Conservation (phyloP, 768 basidiomycete species). For the Tricholoma hemisulphureum region DNA sequence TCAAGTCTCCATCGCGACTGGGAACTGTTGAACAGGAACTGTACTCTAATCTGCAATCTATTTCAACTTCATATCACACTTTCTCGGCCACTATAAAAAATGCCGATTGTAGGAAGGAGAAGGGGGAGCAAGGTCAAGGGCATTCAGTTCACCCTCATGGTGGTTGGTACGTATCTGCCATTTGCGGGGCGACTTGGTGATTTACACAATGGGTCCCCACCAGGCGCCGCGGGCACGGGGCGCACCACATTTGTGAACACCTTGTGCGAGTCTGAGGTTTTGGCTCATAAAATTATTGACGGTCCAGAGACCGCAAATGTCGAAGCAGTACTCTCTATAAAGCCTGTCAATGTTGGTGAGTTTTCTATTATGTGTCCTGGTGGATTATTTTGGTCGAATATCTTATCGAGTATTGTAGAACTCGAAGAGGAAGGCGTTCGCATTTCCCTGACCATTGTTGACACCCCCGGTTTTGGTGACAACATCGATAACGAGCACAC, state of each 20-base stretch:
- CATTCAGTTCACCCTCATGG: constrained; percentile 86
- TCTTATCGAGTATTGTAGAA: constrained; percentile 42
- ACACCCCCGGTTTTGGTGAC: constrained; percentile 91
- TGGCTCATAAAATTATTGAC: constrained; percentile 64
- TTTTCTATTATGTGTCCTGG: neutral
- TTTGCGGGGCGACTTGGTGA: neutral
- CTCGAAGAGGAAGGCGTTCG: constrained; percentile 90
- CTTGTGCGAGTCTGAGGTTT: constrained; percentile 77
- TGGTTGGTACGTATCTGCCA: constrained; percentile 65
- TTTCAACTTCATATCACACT: constrained; percentile 8
- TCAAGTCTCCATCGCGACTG: constrained; percentile 15
- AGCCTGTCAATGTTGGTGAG: constrained; percentile 78
- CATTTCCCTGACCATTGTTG: constrained; percentile 86
- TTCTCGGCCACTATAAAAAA: constrained; percentile 19
- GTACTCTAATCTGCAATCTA: constrained; percentile 10
- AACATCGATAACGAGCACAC: constrained; percentile 87
- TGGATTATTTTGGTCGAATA: constrained; percentile 7
- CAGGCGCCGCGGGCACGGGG: constrained; percentile 85
- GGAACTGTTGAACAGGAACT: constrained; percentile 6
- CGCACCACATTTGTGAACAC: constrained; percentile 93
- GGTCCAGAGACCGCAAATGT: constrained; percentile 71
- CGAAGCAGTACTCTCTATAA: constrained; percentile 76
- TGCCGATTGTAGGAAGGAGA: constrained; percentile 50
- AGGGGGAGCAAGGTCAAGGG: constrained; percentile 84
- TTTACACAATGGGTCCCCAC: constrained; percentile 8